phyloP scores from a whole-genome alignment of 1,284 basidiomycete species.

The Neolentinus lepideus region DNA sequence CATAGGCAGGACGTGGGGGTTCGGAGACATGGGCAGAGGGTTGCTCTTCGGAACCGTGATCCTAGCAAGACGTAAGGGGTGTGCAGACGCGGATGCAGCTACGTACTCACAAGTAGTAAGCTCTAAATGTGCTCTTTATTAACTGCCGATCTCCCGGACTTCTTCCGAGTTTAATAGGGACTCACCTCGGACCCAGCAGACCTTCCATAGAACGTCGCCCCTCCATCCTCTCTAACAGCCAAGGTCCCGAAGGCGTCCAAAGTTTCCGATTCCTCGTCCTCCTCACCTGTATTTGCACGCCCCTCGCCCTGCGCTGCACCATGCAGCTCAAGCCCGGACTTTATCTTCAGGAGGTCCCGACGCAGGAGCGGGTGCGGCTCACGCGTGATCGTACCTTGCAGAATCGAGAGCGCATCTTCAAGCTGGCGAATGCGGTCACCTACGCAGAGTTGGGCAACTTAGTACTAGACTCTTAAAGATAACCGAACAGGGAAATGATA shows the following conservation, averaged over 20 bases:
- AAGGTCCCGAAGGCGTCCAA: slow-evolving; percentile 57
- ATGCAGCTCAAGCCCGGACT: slow-evolving; percentile 35
- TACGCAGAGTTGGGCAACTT: neutral
- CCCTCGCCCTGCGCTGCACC: slow-evolving; percentile 13
- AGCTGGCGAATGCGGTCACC: slow-evolving; percentile 62
- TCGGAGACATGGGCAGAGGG: slow-evolving; percentile 1
- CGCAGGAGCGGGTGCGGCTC: slow-evolving; percentile 57
- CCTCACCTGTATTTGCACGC: slow-evolving; percentile 25
- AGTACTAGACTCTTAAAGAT: neutral
- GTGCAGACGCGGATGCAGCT: neutral
- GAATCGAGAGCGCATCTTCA: slow-evolving; percentile 63
- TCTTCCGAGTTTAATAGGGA: slow-evolving; percentile 21
- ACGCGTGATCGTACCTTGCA: slow-evolving; percentile 40
- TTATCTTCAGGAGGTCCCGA: slow-evolving; percentile 60
- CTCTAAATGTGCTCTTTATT: slow-evolving; percentile 14
- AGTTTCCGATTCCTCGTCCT: slow-evolving; percentile 31
- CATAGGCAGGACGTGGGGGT: slow-evolving; percentile 4
- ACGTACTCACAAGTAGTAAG: slow-evolving; percentile 22
- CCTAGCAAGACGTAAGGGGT: slow-evolving; percentile 3
- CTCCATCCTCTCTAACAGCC: slow-evolving; percentile 56
- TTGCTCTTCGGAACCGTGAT: slow-evolving; percentile 12
- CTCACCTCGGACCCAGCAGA: slow-evolving; percentile 62
- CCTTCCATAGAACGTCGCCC: slow-evolving; percentile 56
- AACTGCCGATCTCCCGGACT: neutral
- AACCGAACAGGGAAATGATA: slow-evolving; percentile 12